Conservation (phyloP, 1,284 basidiomycete species). For the Naganishia sp. region DNA sequence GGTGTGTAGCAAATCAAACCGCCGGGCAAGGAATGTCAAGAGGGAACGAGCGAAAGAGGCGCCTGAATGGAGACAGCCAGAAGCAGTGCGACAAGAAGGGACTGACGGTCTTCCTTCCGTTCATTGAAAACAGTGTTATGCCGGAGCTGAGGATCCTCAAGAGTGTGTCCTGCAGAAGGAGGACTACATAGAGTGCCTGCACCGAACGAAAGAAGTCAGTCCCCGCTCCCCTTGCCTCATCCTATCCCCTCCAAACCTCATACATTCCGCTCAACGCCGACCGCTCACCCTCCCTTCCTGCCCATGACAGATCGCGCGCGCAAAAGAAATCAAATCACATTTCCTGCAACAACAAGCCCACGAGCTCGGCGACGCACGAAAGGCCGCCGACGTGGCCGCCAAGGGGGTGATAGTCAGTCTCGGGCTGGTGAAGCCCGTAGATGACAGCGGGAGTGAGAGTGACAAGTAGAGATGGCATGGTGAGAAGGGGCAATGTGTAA, state of each 20-base stretch:
- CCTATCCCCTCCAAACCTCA: background rate
- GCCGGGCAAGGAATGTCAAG: too few relatives aligned
- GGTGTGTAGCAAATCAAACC: slow-evolving; percentile 52
- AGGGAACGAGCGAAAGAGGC: background rate
- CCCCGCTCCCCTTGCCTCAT: slow-evolving; percentile 34
- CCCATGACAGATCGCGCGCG: slow-evolving; percentile 65
- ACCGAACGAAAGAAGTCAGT: slow-evolving; percentile 83
- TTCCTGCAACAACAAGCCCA: slow-evolving; percentile 69
- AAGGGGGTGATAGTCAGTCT: slow-evolving; percentile 73
- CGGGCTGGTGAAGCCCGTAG: slow-evolving; percentile 66
- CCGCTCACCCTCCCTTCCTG: slow-evolving; percentile 1
- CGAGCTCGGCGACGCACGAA: slow-evolving; percentile 67
- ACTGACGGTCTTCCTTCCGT: slow-evolving; percentile 4
- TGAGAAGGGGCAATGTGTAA: background rate
- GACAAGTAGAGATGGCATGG: slow-evolving; percentile 7
- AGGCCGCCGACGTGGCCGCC: slow-evolving; percentile 69
- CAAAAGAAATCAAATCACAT: slow-evolving; percentile 70
- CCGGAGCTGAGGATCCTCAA: slow-evolving; percentile 71
- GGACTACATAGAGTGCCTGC: slow-evolving; percentile 92
- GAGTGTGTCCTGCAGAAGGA: slow-evolving; percentile 74
- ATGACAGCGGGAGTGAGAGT: slow-evolving; percentile 42
- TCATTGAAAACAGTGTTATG: slow-evolving; percentile 70
- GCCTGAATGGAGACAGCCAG: too few relatives aligned
- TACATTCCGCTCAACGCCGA: background rate
- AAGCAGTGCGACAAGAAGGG: background rate